Evolutionary conservation across 2,329 filamentous ascomycete genomes (phyloP).

Genomic region (Xylariomycetidae sp.): DNA sequence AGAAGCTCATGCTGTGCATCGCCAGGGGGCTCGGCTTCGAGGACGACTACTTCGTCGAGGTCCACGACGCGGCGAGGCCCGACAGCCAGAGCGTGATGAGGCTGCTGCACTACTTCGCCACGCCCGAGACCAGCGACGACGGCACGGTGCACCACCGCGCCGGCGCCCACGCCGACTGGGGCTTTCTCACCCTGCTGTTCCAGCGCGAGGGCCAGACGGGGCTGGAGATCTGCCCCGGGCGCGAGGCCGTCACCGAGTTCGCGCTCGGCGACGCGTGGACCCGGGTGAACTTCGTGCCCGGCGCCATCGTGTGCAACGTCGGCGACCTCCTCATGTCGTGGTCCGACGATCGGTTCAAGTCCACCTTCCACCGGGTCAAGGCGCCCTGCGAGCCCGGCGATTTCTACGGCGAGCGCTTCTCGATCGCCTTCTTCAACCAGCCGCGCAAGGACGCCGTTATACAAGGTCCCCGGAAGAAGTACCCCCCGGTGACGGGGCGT

Average conservation of each 20-base stretch:
- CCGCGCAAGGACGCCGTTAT: no score
- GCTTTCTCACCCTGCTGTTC: slow-evolving; percentile 58
- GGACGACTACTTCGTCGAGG: slow-evolving; percentile 51
- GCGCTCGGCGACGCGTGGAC: slow-evolving; percentile 59
- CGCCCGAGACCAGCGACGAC: slow-evolving; percentile 30
- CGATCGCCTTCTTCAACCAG: no score
- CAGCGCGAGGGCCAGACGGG: slow-evolving; percentile 57
- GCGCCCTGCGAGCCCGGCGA: slow-evolving; percentile 51
- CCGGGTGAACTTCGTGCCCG: slow-evolving; percentile 48
- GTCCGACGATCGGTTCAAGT: slow-evolving; percentile 65
- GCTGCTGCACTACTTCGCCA: slow-evolving; percentile 52
- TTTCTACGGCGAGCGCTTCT: no score
- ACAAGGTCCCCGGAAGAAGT: not conserved
- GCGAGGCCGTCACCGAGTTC: slow-evolving; percentile 57
- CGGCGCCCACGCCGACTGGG: slow-evolving; percentile 62
- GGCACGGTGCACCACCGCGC: slow-evolving; percentile 55
- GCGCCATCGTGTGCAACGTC: slow-evolving; percentile 60
- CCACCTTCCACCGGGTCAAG: slow-evolving; percentile 60
- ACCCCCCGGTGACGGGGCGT: not conserved
- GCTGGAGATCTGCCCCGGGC: slow-evolving; percentile 60
- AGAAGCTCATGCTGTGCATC: slow-evolving; percentile 55
- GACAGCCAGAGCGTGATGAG: slow-evolving; percentile 52
- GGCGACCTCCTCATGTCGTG: slow-evolving; percentile 64
- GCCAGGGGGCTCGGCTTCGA: slow-evolving; percentile 52
- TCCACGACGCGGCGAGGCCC: slow-evolving; percentile 44